These are phyloP conservation scores for Pseudisothecium myosuroides DNA, from an alignment of 225 moss, liverwort and hornwort species.

Conservation along the genomic window DNA sequence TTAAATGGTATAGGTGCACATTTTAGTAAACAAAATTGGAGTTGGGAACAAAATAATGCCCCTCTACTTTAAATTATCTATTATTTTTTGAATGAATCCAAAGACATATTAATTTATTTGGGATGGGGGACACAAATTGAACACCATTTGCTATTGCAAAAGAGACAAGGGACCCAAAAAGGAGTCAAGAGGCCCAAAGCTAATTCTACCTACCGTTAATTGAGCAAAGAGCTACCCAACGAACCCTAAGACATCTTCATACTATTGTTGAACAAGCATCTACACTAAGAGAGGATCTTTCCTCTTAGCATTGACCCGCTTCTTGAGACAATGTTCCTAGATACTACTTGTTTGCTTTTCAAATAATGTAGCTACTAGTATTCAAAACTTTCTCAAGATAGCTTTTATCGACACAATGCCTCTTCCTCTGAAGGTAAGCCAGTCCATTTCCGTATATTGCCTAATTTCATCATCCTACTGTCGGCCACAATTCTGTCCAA, in stretches of 20 bases:
- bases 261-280: not conserved
- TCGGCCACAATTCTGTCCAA: rapidly evolving
- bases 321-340: too few relatives aligned
- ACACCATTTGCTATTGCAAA: not conserved
- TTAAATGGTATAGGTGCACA: not conserved
- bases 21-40: not conserved
- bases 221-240: rapidly evolving
- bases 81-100: not conserved
- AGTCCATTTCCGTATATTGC: rapidly evolving
- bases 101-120: not conserved
- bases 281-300: not conserved
- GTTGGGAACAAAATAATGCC: not conserved
- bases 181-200: not conserved
- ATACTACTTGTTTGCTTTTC: not conserved
- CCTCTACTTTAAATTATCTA: rapidly evolving
- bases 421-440: not conserved
- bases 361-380: not conserved
- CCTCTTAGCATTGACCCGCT: not conserved
- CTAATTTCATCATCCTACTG: not conserved
- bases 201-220: not conserved
- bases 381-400: not conserved
- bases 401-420: not conserved
- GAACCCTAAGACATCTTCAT: not conserved
- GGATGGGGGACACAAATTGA: rapidly evolving
- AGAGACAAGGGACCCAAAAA: not conserved